Evolutionary conservation across 1,284 basidiomycete species (phyloP).

Genomic region (Quambalaria eucalypti): DNA sequence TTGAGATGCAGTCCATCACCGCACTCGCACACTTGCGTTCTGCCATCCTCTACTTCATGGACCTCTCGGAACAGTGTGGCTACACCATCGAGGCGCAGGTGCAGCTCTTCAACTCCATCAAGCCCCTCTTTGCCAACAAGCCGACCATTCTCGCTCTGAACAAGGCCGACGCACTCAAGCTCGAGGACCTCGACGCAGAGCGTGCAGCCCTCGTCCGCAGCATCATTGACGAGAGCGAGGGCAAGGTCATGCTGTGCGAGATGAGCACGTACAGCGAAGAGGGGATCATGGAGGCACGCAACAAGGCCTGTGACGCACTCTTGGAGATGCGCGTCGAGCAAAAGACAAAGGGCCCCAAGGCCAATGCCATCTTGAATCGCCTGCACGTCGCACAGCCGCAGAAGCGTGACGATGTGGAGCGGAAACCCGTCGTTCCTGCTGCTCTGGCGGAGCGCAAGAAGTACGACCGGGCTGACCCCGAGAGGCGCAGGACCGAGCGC

Average conservation of each 20-base stretch:
- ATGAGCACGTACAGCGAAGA: conserved; percentile 46
- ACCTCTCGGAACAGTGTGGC: conserved; percentile 45
- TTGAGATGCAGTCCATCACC: conserved; percentile 48
- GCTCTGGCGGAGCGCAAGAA: conserved; percentile 31
- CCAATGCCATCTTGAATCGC: conserved; percentile 41
- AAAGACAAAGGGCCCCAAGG: conserved; percentile 43
- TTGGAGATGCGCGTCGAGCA: conserved; percentile 40
- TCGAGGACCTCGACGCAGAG: conserved; percentile 35
- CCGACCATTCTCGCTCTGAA: conserved; percentile 45
- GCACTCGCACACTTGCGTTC: conserved; percentile 44
- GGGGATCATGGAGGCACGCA: conserved; percentile 43
- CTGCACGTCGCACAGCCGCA: conserved; percentile 43
- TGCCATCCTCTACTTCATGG: conserved; percentile 46
- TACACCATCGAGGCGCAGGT: conserved; percentile 46
- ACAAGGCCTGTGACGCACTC: conserved; percentile 41
- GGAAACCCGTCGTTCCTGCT: conserved; percentile 36
- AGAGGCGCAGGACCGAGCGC: conserved; percentile 33
- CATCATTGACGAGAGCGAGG: conserved; percentile 34
- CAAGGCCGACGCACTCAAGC: conserved; percentile 38
- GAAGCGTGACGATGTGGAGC: conserved; percentile 37
- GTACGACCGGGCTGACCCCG: conserved; percentile 37
- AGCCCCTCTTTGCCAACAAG: conserved; percentile 46
- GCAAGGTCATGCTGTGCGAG: conserved; percentile 37
- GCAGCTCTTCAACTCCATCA: conserved; percentile 46
- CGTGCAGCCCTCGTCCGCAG: conserved; percentile 33